Conservation (phyloP, 768 basidiomycete genomes). For the Calocybe indica region DNA sequence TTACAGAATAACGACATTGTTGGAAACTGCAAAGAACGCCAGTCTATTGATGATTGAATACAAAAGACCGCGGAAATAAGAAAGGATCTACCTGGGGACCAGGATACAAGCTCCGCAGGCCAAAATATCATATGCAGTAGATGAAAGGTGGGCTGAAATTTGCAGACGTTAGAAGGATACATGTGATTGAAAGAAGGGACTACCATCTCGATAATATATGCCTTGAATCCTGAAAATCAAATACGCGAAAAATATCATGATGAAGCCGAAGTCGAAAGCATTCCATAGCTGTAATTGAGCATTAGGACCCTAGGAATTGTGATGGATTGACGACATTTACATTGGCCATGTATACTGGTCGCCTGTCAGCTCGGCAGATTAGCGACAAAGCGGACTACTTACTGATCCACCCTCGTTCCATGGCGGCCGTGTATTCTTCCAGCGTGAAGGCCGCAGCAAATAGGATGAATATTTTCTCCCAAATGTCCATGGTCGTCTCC, state of each 20-base stretch:
- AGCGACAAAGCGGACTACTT: slow-evolving; percentile 21
- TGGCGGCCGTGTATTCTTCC: slow-evolving; percentile 84
- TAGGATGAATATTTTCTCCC: slow-evolving; percentile 71
- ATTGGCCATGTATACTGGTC: slow-evolving; percentile 78
- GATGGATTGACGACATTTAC: slow-evolving; percentile 28
- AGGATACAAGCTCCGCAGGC: slow-evolving; percentile 83
- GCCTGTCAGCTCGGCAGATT: not conserved
- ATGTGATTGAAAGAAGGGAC: slow-evolving; percentile 10
- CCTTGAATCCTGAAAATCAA: slow-evolving; percentile 61
- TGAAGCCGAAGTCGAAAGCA: slow-evolving; percentile 76
- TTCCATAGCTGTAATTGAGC: slow-evolving; percentile 71
- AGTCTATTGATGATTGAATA: slow-evolving; percentile 31
- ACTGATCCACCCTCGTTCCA: slow-evolving; percentile 87
- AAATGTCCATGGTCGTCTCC: slow-evolving; percentile 12
- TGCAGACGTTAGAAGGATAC: not conserved
- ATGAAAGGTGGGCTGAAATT: not conserved
- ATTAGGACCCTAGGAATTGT: not conserved
- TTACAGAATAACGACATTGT: slow-evolving; percentile 75
- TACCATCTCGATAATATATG: slow-evolving; percentile 47
- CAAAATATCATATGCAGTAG: slow-evolving; percentile 69
- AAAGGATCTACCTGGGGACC: slow-evolving; percentile 58
- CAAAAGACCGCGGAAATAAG: not conserved
- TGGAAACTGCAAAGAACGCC: slow-evolving; percentile 75
- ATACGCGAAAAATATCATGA: slow-evolving; percentile 65
- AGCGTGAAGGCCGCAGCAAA: slow-evolving; percentile 75